Evolutionary conservation across 1,284 basidiomycete genomes (phyloP), one percentile per base, ranked within the genome.

Genomic region (Cystobasidium slooffiae): DNA sequence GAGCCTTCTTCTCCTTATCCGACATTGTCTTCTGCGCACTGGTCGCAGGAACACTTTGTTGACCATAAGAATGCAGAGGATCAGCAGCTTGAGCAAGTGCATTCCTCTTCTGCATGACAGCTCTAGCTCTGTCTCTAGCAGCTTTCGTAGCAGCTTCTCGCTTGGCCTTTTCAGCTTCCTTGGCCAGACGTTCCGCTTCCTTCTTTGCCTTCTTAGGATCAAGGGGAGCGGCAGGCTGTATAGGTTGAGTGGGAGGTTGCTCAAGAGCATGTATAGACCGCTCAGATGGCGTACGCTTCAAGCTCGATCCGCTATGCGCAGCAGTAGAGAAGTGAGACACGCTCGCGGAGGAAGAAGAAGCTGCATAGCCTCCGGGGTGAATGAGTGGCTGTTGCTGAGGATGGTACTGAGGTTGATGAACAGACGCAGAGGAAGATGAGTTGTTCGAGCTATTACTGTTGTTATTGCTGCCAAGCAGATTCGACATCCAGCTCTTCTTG

Each of bases 61-160:
- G 76, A 55, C 76, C 75, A 43, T 77, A 77, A 69, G 75, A 78
- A 76, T 79, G 75, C 47, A 79, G 59, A 58, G 79, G 78, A 58
- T 85, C 84, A 41, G 85, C 85, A 77, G 88, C 87, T 79, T 88
- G 87, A 79, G 89, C 84, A 80, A 93, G 85, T 78, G 89, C 88
- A 74, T 87, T 89, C 80, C 93, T 91, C 85, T 97, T 97, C 81
- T 90, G 89, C 89, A 98, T 91, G 82, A 98, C 96, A 49, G 94
- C 94, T 66, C 96, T 88, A 6, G 96, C 93, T 79, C 96, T 90
- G 79, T 98, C 95, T 79, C 85, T 83, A 73, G 85, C 84, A 31
- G 84, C 83, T 81, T 89, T 88, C 82, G 90, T 88, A 41, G 88
- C 89, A 59, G 92, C 87, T 74, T 90, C 88, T 75, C 94, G 91